Percentiles rank a stretch among this genome's conserved stretches.
Conservation (phyloP, 1,139 yeast genomes). For the Blastobotrys arbuscula region DNA sequence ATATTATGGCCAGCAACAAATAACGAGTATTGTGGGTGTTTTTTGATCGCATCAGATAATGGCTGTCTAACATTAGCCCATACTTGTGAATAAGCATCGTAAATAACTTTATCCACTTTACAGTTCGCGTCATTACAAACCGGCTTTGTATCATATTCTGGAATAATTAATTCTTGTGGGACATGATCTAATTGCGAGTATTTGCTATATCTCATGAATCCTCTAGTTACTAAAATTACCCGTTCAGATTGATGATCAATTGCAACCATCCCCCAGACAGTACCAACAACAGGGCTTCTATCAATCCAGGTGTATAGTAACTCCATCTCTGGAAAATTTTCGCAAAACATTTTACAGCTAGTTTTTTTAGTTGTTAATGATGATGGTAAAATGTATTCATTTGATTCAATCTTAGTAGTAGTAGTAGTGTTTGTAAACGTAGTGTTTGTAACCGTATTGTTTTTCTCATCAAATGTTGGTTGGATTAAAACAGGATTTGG, state of each 20-base stretch:
- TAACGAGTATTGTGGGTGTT: slow-evolving; percentile 3
- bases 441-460: not conserved
- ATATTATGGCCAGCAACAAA: slow-evolving; percentile 9
- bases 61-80: slow-evolving; percentile 2
- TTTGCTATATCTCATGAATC: slow-evolving; percentile 8
- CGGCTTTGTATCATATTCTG: slow-evolving; percentile 1
- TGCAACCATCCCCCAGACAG: slow-evolving; percentile 5
- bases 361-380: not conserved
- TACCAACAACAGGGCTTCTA: not conserved
- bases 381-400: slow-evolving; percentile 4
- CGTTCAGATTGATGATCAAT: slow-evolving; percentile 6
- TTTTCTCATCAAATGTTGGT: not conserved
- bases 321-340: slow-evolving; percentile 3
- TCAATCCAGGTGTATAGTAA: slow-evolving; percentile 1
- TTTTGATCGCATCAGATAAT: not conserved
- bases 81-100: slow-evolving; percentile 4
- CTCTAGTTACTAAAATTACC: not conserved
- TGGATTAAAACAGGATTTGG: not conserved
- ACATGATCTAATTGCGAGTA: slow-evolving; percentile 2
- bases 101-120: slow-evolving; percentile 4
- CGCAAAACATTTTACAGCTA: slow-evolving; percentile 4
- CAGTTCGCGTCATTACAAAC: slow-evolving; percentile 5
- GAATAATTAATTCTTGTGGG: not conserved
- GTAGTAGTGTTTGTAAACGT: not conserved
- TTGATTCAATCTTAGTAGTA: not conserved